Conservation (phyloP, 2,329 filamentous ascomycete species). For the Geosmithia putterillii region DNA sequence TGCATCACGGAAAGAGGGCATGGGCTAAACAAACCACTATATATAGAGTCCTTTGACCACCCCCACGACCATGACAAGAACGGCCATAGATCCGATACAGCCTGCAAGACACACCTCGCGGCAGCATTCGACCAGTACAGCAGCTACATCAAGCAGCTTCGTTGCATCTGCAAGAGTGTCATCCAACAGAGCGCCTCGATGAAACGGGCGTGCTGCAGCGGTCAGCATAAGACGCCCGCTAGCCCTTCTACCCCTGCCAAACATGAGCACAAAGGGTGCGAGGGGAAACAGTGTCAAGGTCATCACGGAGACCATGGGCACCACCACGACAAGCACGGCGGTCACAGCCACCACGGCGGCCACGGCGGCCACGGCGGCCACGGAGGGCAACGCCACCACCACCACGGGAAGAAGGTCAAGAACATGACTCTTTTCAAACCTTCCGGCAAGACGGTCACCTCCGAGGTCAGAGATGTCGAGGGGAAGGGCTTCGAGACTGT, state of each 20-base stretch:
- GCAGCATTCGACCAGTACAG: slow-evolving; percentile 11
- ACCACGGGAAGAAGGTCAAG: not conserved
- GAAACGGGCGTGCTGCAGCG: too few relatives aligned
- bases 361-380: not conserved
- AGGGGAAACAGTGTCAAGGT: not conserved
- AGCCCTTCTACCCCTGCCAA: too few relatives aligned
- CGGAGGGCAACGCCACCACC: not conserved
- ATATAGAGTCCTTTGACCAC: slow-evolving; percentile 2
- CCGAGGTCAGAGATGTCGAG: not conserved
- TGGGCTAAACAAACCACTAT: not conserved
- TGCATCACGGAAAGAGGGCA: not conserved
- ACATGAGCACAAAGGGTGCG: not conserved
- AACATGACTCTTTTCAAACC: not conserved
- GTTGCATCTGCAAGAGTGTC: slow-evolving; percentile 13
- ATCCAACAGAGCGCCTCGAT: slow-evolving; percentile 6
- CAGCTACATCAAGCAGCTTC: slow-evolving; percentile 11
- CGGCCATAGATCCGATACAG: slow-evolving; percentile 7
- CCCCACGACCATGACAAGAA: slow-evolving; percentile 9
- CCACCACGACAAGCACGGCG: not conserved
- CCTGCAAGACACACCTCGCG: slow-evolving; percentile 10
- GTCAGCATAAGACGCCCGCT: too few relatives aligned
- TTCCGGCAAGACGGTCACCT: not conserved
- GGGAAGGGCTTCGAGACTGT: slow-evolving; percentile 11
- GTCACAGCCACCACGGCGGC: not conserved
- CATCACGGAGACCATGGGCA: too few relatives aligned